These are phyloP conservation scores for Annulohypoxylon maeteangense DNA, from an alignment of 495 filamentous ascomycete species.

Conservation along the genomic window DNA sequence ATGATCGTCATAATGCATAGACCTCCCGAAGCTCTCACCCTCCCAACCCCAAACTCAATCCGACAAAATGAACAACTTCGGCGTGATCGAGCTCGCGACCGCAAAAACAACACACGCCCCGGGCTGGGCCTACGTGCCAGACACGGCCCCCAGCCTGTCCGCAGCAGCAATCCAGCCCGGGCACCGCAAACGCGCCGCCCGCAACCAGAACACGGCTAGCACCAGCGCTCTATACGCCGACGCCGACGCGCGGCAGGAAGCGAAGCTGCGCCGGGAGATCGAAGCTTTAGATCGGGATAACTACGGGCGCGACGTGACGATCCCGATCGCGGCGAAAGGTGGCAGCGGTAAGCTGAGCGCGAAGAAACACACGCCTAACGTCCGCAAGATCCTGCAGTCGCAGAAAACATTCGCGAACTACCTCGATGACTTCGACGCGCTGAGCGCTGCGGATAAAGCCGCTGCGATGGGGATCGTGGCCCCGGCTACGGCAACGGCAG, in stretches of 20 bases:
- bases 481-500: constrained; percentile 28
- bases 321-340: constrained; percentile 66
- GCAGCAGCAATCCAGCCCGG: constrained; percentile 59
- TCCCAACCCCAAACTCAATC: background rate
- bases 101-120: constrained; percentile 74
- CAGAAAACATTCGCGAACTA: constrained; percentile 94
- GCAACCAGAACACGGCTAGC: constrained; percentile 56
- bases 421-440: constrained; percentile 86
- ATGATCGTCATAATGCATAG: constrained; percentile 16
- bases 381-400: constrained; percentile 88
- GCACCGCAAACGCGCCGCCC: constrained; percentile 72
- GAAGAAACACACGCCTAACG: constrained; percentile 76
- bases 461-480: constrained; percentile 37
- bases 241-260: constrained; percentile 73
- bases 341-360: constrained; percentile 14
- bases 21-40: background rate
- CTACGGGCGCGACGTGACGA: constrained; percentile 70
- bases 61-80: constrained; percentile 62
- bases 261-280: constrained; percentile 78
- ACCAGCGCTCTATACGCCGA: constrained; percentile 64
- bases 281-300: constrained; percentile 85
- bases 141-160: constrained; percentile 59
- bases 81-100: constrained; percentile 79
- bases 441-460: constrained; percentile 50
- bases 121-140: constrained; percentile 89